Evolutionary conservation across 352 stramenopile species (phyloP).

Genomic region (Hyaloperonospora arabidopsidis): DNA sequence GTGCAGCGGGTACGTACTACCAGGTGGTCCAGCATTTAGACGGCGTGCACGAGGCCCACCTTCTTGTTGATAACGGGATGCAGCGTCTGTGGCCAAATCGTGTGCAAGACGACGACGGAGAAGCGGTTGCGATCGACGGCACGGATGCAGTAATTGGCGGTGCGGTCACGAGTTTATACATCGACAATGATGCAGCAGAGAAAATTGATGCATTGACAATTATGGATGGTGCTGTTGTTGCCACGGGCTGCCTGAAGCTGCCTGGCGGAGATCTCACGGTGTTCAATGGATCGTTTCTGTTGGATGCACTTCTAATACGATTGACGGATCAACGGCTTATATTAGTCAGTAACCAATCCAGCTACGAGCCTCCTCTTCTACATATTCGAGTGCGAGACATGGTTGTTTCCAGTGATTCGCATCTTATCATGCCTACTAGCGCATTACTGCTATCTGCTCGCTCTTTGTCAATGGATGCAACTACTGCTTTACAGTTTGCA

Average conservation of each 20-base stretch:
- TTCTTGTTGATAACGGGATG: conserved; percentile 38
- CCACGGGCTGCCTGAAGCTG: conserved; percentile 29
- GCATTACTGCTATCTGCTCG: conserved; percentile 30
- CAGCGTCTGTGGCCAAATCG: conserved; percentile 27
- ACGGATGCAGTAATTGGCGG: conserved; percentile 33
- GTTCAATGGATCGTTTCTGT: conserved; percentile 41
- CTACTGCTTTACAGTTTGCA: conserved; percentile 33
- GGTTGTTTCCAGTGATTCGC: conserved; percentile 32
- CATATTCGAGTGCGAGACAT: conserved; percentile 37
- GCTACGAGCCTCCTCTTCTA: conserved; percentile 20
- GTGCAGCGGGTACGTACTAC: conserved; percentile 52
- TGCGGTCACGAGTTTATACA: conserved; percentile 40
- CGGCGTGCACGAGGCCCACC: conserved; percentile 35
- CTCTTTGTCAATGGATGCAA: conserved; percentile 51
- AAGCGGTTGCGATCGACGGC: conserved; percentile 17
- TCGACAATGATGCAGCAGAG: conserved; percentile 16
- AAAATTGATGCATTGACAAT: conserved; percentile 38
- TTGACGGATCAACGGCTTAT: conserved; percentile 12
- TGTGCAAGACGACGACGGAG: conserved; percentile 20
- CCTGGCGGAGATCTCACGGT: conserved; percentile 34
- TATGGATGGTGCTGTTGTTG: conserved; percentile 41
- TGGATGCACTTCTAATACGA: conserved; percentile 31
- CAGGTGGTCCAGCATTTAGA: conserved; percentile 50
- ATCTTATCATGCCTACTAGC: conserved; percentile 35
- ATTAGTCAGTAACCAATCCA: conserved; percentile 19